A percentile compares a stretch with the other conserved stretches of the same genome.
These are phyloP conservation scores for Boletellus emodensis DNA, from an alignment of 768 basidiomycete genomes.

Conservation along the genomic window DNA sequence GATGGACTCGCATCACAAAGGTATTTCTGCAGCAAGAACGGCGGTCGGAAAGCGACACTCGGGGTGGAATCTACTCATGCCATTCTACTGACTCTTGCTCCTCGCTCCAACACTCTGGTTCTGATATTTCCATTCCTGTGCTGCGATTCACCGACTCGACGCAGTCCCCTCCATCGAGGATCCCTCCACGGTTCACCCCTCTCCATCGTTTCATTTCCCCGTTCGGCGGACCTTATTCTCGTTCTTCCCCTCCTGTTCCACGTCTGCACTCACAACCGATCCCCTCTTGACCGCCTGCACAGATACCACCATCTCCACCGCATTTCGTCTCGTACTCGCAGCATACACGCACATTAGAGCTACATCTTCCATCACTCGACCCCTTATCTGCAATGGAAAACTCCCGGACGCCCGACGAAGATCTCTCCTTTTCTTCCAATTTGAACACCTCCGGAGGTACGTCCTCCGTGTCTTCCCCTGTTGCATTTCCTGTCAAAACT, in stretches of 20 bases:
- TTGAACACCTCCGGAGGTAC: constrained; percentile 25
- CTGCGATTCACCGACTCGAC: constrained; percentile 9
- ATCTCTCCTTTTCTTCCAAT: constrained; percentile 8
- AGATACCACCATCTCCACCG: not conserved
- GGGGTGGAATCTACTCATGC: not conserved
- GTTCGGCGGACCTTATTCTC: not conserved
- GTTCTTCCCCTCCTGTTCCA: not conserved
- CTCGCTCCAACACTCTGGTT: not conserved
- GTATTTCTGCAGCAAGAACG: not conserved
- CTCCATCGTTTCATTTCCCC: constrained; percentile 2
- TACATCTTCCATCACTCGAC: not conserved
- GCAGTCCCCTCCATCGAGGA: constrained; percentile 10
- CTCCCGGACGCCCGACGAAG: constrained; percentile 18
- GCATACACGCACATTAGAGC: constrained; percentile 5
- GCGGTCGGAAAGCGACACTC: not conserved
- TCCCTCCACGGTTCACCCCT: not conserved
- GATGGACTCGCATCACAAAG: not conserved
- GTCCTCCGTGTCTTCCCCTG: constrained; percentile 12
- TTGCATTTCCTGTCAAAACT: constrained; percentile 5
- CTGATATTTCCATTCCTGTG: constrained; percentile 3
- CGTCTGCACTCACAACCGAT: not conserved
- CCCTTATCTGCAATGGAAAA: constrained; percentile 23
- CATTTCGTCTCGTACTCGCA: not conserved
- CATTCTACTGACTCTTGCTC: not conserved
- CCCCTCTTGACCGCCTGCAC: not conserved